A percentile compares a stretch with the other conserved stretches of the same genome.
Evolutionary conservation across 331 rosid genomes (phyloP).

Genomic region (Dryas integrifolia): DNA sequence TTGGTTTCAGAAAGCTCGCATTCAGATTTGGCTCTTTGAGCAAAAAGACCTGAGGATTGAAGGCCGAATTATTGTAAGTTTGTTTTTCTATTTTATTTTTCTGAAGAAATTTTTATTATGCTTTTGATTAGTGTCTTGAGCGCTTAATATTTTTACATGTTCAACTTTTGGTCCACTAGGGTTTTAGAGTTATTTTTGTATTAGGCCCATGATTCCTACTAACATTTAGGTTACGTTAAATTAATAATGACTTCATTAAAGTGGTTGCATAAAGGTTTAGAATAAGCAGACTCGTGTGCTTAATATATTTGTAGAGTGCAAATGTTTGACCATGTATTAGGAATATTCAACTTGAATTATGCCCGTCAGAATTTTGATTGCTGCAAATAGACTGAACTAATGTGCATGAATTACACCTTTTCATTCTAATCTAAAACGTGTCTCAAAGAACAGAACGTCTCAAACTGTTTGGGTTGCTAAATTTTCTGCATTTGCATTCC

Average conservation of each 20-base stretch:
- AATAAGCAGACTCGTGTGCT: background rate
- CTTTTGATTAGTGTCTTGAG: background rate
- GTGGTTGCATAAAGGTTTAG: background rate
- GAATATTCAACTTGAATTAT: background rate
- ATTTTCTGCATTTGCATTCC: background rate
- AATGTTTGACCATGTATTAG: background rate
- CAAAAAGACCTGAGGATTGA: conserved; percentile 75
- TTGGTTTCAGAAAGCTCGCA: conserved; percentile 62
- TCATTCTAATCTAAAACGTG: background rate
- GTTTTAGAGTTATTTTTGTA: background rate
- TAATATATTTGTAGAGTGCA: no score
- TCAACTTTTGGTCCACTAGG: background rate
- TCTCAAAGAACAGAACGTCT: no score
- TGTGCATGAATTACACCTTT: background rate
- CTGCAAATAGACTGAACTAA: background rate
- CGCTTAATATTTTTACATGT: no score
- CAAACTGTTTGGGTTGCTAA: background rate
- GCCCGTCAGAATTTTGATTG: background rate
- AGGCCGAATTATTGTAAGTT: conserved; percentile 72
- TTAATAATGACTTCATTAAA: background rate
- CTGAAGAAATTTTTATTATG: background rate
- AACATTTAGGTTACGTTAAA: no score
- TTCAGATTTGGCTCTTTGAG: conserved; percentile 86
- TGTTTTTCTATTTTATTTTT: background rate
- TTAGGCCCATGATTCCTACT: background rate